Evolutionary conservation across 371 early-diverging fungal species (phyloP), one percentile per base, ranked within the genome.

Genomic region (Mucor ambiguus): DNA sequence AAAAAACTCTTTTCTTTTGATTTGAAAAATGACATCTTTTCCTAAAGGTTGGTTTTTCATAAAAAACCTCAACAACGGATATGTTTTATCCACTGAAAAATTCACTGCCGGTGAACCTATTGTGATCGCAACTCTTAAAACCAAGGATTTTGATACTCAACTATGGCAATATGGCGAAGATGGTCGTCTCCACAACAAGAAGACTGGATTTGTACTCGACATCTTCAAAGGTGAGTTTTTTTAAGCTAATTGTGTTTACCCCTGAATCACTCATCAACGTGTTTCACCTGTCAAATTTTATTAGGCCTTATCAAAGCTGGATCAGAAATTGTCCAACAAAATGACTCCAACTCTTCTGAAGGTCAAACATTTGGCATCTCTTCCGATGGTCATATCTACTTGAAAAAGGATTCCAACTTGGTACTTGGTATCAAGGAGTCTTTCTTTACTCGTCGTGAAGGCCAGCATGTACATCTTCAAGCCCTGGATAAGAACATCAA

Each of bases 1-100:
- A n/a, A 46, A 29, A 29, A 7, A 29, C 8, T 14, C 3, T n/a
- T 48, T 32, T 60, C 24, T 54, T 30, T 69, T 20, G 33, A 60
- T 64, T 54, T 43, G 30, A 62, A 67, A 61, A 41, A 70, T 70
- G 71, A 26, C 67, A 46, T 64, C 69, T 60, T 85, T 82, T 64
- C 83, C 84, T 32, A 66, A 77, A 64, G 82, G 79, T 58, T 85
- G 85, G 83, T 85, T 88, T 73, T 87, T 84, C 67, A 82, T 88
- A 67, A 88, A 84, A 67, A 84, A 85, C 57, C 67, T 63, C 14
- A 77, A 72, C 10, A 83, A 77, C 20, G 78, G 76, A 58, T 79
- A 78, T 18, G 82, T 83, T 24, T 66, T 86, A 29, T 75, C 80
- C 37, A 71, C 78, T 33, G 77, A 79, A 46, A 67, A 77, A 22